These are phyloP conservation scores for Diaporthe ampelina DNA, from an alignment of 2,329 filamentous ascomycete species.

Conservation along the genomic window DNA sequence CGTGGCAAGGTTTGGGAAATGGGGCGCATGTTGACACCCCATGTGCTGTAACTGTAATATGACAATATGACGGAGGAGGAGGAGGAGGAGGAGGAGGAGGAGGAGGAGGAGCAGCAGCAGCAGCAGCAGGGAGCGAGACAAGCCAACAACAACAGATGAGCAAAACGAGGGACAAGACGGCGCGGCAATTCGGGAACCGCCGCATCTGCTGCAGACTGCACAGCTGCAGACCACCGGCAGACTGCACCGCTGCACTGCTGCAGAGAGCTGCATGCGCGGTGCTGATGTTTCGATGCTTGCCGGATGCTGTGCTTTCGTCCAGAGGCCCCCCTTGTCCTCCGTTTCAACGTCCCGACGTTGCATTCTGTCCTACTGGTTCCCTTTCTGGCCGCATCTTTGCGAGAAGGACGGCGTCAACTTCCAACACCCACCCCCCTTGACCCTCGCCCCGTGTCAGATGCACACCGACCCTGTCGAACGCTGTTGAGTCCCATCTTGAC, in stretches of 20 bases:
- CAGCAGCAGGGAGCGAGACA: too few species aligned
- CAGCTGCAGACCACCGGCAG: constrained; percentile 1
- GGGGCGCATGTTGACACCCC: constrained; percentile 16
- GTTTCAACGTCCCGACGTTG: constrained; percentile 33
- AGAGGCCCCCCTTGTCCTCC: constrained; percentile 5
- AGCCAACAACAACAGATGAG: too few species aligned
- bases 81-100: not conserved
- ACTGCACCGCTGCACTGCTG: constrained; percentile 5
- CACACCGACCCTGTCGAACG: not conserved
- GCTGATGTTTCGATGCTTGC: constrained; percentile 31
- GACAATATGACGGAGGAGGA: not conserved
- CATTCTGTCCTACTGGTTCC: constrained; percentile 28
- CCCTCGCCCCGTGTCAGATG: constrained; percentile 15
- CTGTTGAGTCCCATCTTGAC: constrained; percentile 1
- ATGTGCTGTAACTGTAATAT: constrained; percentile 14
- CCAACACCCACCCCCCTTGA: constrained; percentile 5
- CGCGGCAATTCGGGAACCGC: constrained; percentile 25
- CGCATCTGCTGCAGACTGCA: constrained; percentile 26
- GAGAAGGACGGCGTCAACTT: not conserved
- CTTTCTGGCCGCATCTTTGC: constrained; percentile 27
- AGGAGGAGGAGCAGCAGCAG: too few species aligned
- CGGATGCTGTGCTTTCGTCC: constrained; percentile 12
- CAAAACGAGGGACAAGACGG: too few species aligned
- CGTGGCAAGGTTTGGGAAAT: constrained; percentile 1
- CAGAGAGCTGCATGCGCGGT: not conserved